phyloP scores from a whole-genome alignment of 2,329 filamentous ascomycete genomes.

The Metarhizium guizhouense region DNA sequence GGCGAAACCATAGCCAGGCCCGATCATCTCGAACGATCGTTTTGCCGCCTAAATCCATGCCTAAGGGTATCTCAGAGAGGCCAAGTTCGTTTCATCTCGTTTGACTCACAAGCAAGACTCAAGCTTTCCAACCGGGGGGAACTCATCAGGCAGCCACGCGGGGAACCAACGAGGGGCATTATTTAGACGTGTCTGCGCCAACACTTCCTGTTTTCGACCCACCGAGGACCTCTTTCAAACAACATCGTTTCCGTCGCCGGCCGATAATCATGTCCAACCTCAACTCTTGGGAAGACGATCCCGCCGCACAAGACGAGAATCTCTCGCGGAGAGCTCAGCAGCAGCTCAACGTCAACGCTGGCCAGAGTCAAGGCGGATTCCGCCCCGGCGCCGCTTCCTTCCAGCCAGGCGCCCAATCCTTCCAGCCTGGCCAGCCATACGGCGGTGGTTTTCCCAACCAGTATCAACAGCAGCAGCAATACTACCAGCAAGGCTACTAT shows the following conservation, averaged over 20 bases:
- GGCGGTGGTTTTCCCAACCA: slow-evolving; percentile 47
- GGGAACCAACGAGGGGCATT: slow-evolving; percentile 2
- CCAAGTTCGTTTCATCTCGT: not conserved
- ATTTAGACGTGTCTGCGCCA: slow-evolving; percentile 1
- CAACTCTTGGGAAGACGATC: slow-evolving; percentile 92
- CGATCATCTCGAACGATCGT: not conserved
- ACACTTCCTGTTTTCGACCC: not conserved
- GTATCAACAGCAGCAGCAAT: slow-evolving; percentile 43
- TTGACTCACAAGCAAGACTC: not conserved
- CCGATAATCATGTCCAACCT: slow-evolving; percentile 64
- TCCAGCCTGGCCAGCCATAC: slow-evolving; percentile 64
- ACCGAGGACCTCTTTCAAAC: not conserved
- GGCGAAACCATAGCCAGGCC: slow-evolving; percentile 6
- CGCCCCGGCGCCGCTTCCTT: slow-evolving; percentile 54
- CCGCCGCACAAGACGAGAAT: slow-evolving; percentile 66
- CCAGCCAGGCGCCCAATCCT: slow-evolving; percentile 60
- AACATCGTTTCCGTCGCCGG: not conserved
- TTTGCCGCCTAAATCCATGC: slow-evolving; percentile 4
- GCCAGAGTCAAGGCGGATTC: slow-evolving; percentile 36
- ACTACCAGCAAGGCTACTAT: slow-evolving; percentile 48
- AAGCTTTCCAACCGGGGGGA: not conserved
- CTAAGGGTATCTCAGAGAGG: not conserved
- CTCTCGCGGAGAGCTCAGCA: slow-evolving; percentile 69
- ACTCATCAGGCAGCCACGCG: not conserved
- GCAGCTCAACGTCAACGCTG: slow-evolving; percentile 63